Base-by-base conservation (phyloP, 768 basidiomycete genomes). In the Tylopilus sp. region DNA sequence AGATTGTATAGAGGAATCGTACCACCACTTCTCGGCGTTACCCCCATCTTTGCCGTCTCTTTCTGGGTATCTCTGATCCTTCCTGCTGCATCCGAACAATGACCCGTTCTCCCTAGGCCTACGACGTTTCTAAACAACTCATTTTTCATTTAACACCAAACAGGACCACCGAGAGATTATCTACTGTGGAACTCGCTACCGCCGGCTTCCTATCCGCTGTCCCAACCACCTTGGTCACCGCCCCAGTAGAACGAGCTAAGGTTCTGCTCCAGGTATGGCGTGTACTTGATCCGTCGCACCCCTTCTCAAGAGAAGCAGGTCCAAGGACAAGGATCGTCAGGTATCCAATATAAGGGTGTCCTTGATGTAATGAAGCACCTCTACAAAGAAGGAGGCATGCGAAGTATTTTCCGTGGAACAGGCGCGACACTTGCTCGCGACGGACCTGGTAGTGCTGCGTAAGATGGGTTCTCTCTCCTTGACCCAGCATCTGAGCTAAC, bases 371-470 rank as follows among this genome's bases (percentile, higher is more conserved):
- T 98, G 56, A 79, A 78, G 55, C 88, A 93, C 62, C 76, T 98
- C 18, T 98, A 99, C 75, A 83, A 79, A 55, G 95, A 98, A 73
- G 97, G 97, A 23, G 97, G 97, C 36, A 52, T 98, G 18, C 80
- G 80, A 56, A 93, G 91, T 64, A 89, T 99, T 53, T 98, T 87
- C 74, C 81, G 95, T 56, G 97, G 97, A 39, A 89, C 94, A 4
- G 78, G 78, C 50, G 97, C 97, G n/a, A 99, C 97, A 0, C 74
- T 99, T 13, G 90, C 86, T 39, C 81, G 97, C 52, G 97, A 99
- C 69, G 95, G 93, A 36, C 97, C 97, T 1, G 97, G 97, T 42
- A 92, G 88, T 66, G 97, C 97, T 56, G 95, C 89, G 88, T 97
- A 73, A 65, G 91, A 77, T 52, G 17, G 35, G 36, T 45, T 36